Evolutionary conservation across 805 yeast genomes (phyloP).

Genomic region (Torulaspora delbrueckii): DNA sequence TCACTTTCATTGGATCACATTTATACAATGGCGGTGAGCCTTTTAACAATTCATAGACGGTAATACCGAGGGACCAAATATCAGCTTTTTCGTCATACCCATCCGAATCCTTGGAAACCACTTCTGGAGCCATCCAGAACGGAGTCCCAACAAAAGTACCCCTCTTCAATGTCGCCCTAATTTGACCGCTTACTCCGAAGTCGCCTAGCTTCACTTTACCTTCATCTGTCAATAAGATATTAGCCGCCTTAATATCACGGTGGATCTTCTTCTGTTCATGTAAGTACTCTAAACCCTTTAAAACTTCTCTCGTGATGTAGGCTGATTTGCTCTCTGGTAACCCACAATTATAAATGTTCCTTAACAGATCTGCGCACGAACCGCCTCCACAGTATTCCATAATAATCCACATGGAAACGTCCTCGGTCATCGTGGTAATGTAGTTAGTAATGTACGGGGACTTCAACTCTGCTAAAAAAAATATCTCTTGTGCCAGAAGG

Average conservation of each 20-base stretch:
- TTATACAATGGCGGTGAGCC: constrained; percentile 79
- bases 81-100: constrained; percentile 87
- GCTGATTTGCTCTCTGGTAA: constrained; percentile 48
- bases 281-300: constrained; percentile 69
- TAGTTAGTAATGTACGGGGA: constrained; percentile 66
- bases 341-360: constrained; percentile 32
- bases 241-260: constrained; percentile 88
- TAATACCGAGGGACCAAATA: constrained; percentile 94
- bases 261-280: constrained; percentile 76
- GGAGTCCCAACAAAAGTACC: constrained; percentile 93
- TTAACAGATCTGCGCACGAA: constrained; percentile 73
- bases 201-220: constrained; percentile 83
- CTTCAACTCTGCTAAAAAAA: constrained; percentile 59
- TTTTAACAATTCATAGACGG: constrained; percentile 75
- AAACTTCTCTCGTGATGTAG: constrained; percentile 56
- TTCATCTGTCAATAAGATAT: constrained; percentile 62
- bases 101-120: constrained; percentile 45
- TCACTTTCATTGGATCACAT: constrained; percentile 69
- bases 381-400: constrained; percentile 98
- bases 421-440: constrained; percentile 57
- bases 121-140: constrained; percentile 99
- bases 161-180: constrained; percentile 57
- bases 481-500: constrained; percentile 70
- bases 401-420: constrained; percentile 73
- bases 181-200: constrained; percentile 88